Base-by-base conservation (phyloP, 225 moss, liverwort and hornwort species). In the Marchantia polymorpha region DNA sequence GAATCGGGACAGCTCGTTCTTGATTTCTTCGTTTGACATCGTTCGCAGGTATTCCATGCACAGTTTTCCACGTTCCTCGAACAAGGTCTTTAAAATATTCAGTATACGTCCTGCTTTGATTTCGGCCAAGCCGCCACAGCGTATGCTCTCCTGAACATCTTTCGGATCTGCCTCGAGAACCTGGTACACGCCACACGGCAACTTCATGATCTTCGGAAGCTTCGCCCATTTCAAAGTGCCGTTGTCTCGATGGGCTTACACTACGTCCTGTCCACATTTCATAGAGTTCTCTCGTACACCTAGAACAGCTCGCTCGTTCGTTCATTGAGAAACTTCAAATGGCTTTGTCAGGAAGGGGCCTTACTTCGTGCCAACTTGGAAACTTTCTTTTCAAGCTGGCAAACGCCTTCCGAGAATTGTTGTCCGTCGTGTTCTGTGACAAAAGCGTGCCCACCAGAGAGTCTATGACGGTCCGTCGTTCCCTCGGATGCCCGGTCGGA, bases 401-500 rank as follows among this genome's bases (percentile, higher is more conserved):
- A 92, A 96, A 96, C 25, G 96, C 96, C 80, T 79, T 90, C 70
- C 80, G 83, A 0, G 96, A 91, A 61, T 94, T 96, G 48, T 85
- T 90, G 65, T 96, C 96, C 16, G 96, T 96, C 46, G 94, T 96
- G 47, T 96, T 96, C 51, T 96, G 96, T 53, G 96, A 90, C 68
- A 96, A 82, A 48, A 96, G 88, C 39, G 96, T 96, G 76, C 94
- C 96, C 60, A 96, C 84, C 8, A 96, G 69, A 29, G 96, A 94
- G 81, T 96, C 96, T 70, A 96, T 84, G 29, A 96, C 94, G 25
- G 89, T 90, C 54, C 87, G 78, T 31, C 89, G 87, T 80, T 76
- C 85, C 50, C 88, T 90, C 66, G 89, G 87, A 76, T 84, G 85
- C 22, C 83, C 90, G 52, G 82, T 83, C 47, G 58, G 31, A 63